These are phyloP conservation scores for Prunus fruticosa DNA, from an alignment of 306 rosid genomes.

Conservation along the genomic window DNA sequence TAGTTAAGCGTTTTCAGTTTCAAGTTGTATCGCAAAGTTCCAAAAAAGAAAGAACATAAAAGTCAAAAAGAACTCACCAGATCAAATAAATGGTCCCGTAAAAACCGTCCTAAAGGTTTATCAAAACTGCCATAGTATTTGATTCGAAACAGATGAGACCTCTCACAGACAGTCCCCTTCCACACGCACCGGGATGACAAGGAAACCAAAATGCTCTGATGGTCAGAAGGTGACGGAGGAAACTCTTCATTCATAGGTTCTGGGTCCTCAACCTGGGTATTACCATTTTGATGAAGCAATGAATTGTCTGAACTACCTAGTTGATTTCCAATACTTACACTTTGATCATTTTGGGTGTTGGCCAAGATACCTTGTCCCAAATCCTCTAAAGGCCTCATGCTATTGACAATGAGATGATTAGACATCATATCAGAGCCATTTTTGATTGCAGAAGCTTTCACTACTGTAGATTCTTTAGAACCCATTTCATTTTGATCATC, in stretches of 20 bases:
- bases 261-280: slow-evolving; percentile 31
- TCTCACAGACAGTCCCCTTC: slow-evolving; percentile 98
- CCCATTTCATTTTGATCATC: slow-evolving; percentile 34
- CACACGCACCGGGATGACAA: slow-evolving; percentile 91
- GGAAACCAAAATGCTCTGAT: slow-evolving; percentile 96
- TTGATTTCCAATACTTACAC: slow-evolving; percentile 33
- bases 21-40: slow-evolving; percentile 16
- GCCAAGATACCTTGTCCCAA: slow-evolving; percentile 30
- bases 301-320: slow-evolving; percentile 29
- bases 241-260: slow-evolving; percentile 60
- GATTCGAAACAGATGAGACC: slow-evolving; percentile 91
- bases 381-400: slow-evolving; percentile 34
- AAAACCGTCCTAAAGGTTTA: slow-evolving; percentile 87
- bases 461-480: slow-evolving; percentile 20
- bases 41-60: slow-evolving; percentile 9
- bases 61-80: slow-evolving; percentile 52
- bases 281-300: slow-evolving; percentile 42
- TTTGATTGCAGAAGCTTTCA: slow-evolving; percentile 38
- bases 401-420: slow-evolving; percentile 32
- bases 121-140: slow-evolving; percentile 95
- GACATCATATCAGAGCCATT: slow-evolving; percentile 19
- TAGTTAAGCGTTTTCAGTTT: slow-evolving; percentile 17
- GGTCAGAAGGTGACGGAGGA: slow-evolving; percentile 87
- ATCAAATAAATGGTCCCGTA: slow-evolving; percentile 91
- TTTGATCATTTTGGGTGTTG: slow-evolving; percentile 33